Evolutionary conservation across 2,329 filamentous ascomycete genomes (phyloP), one percentile per base, ranked within the genome.

Genomic region (Microdochium bolleyi): DNA sequence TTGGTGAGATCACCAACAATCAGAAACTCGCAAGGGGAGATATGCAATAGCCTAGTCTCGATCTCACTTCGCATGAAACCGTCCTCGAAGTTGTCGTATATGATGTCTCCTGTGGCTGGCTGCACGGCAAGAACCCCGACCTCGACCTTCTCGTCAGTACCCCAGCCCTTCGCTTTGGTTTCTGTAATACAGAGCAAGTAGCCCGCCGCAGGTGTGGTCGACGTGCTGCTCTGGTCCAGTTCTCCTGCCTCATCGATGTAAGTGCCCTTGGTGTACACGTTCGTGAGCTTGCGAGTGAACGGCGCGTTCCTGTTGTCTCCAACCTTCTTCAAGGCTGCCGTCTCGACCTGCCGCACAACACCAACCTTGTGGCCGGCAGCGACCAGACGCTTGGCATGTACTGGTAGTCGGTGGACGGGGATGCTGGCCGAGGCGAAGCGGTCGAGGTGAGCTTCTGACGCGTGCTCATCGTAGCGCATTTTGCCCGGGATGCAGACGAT

Each of bases 401-500:
- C 92, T 55, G 92, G 87, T 10, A 99, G 74, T 52, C 94, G 82
- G 65, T 95, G 92, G 0, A 95, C 89, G 0, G 94, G 94, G 57
- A 99, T 94, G 70, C 92, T 97, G 2, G 94, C 94, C 11, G 92
- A 96, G 7, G 94, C 94, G 63, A 99, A 99, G 22, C 88, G 85
- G 62, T 92, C 87, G 19, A 96, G 75, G 65, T 99, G 92, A 21
- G 92, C 89, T 72, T 99, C 94, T 0, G 92, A 96, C 0, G 87
- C 82, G 67, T 95, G 90, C 66, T 97, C 92, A 65, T 99, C 92
- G 63, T 92, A 99, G 63, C 92, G 82, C 68, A 92, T 84, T 65
- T 96, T 97, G 34, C 94, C 94, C 0, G 94, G 92, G 61, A 99
- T 96, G 67, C 94, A 99, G 38, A 99, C 88, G 60, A 99, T 96